phyloP scores from a whole-genome alignment of 768 basidiomycete genomes.

The Hypsizygus marmoreus region DNA sequence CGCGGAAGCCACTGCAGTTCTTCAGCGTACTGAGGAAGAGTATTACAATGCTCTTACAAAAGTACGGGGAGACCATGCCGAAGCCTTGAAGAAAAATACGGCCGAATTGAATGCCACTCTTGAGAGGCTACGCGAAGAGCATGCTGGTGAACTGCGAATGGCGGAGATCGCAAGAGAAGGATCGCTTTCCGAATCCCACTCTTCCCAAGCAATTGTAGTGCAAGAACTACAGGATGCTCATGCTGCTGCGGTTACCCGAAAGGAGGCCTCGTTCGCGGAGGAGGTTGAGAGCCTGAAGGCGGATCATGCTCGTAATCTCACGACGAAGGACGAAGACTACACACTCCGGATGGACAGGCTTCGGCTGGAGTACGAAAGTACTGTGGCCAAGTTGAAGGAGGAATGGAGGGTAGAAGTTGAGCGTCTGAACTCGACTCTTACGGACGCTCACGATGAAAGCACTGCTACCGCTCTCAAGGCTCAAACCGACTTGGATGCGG shows the following conservation, averaged over 20 bases:
- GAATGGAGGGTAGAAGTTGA: constrained; percentile 57
- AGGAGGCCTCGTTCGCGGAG: constrained; percentile 64
- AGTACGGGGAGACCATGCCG: constrained; percentile 71
- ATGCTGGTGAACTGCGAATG: constrained; percentile 71
- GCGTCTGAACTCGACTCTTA: constrained; percentile 43
- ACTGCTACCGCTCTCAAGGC: constrained; percentile 33
- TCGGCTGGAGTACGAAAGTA: constrained; percentile 58
- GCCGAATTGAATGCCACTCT: constrained; percentile 61
- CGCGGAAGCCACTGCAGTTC: constrained; percentile 52
- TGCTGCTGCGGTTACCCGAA: constrained; percentile 60
- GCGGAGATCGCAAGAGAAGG: constrained; percentile 76
- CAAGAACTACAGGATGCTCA: constrained; percentile 75
- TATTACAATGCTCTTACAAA: constrained; percentile 82
- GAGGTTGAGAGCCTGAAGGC: constrained; percentile 67
- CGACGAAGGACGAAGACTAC: constrained; percentile 64
- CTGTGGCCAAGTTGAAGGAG: constrained; percentile 52
- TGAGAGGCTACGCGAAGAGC: constrained; percentile 77
- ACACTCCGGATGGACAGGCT: constrained; percentile 59
- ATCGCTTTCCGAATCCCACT: constrained; percentile 72
- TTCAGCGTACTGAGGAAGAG: constrained; percentile 76
- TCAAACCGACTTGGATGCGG: constrained; percentile 51
- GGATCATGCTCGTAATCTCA: constrained; percentile 57
- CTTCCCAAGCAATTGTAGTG: constrained; percentile 61
- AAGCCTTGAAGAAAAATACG: constrained; percentile 61
- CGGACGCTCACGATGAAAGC: constrained; percentile 47